Evolutionary conservation across 192 early-diverging fungal genomes (phyloP).

Genomic region (Neocallimastix lanati): DNA sequence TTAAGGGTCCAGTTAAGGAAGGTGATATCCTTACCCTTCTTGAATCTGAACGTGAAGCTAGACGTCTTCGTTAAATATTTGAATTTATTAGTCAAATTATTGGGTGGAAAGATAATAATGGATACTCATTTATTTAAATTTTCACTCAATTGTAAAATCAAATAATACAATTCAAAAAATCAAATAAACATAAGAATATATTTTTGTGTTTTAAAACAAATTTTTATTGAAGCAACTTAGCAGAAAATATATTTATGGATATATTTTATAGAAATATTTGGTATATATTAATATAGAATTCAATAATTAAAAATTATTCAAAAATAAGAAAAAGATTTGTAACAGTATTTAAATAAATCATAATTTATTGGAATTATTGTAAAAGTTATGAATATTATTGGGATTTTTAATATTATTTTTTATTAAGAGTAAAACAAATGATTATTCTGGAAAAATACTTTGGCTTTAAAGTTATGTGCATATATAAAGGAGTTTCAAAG

Average conservation of each 20-base stretch:
- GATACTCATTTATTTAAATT: not conserved
- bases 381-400: too few species aligned
- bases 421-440: too few species aligned
- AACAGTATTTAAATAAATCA: too few species aligned
- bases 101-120: not conserved
- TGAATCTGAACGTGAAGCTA: slow-evolving; percentile 98
- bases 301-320: too few species aligned
- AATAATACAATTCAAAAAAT: not conserved
- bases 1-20: slow-evolving; percentile 97
- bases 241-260: not conserved
- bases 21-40: slow-evolving; percentile 73
- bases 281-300: too few species aligned
- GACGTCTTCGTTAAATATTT: slow-evolving; percentile 78
- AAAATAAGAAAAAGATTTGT: too few species aligned
- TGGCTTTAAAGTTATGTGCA: too few species aligned
- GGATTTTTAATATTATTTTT: too few species aligned
- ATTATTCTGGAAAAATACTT: too few species aligned
- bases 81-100: not conserved
- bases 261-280: too few species aligned
- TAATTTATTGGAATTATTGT: too few species aligned
- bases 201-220: not conserved
- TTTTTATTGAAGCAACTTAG: not conserved
- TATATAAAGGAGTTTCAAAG: too few species aligned
- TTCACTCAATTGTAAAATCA: not conserved
- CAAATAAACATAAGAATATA: not conserved